Evolutionary conservation across 371 early-diverging fungal genomes (phyloP).

Genomic region (Mortierella sp.): DNA sequence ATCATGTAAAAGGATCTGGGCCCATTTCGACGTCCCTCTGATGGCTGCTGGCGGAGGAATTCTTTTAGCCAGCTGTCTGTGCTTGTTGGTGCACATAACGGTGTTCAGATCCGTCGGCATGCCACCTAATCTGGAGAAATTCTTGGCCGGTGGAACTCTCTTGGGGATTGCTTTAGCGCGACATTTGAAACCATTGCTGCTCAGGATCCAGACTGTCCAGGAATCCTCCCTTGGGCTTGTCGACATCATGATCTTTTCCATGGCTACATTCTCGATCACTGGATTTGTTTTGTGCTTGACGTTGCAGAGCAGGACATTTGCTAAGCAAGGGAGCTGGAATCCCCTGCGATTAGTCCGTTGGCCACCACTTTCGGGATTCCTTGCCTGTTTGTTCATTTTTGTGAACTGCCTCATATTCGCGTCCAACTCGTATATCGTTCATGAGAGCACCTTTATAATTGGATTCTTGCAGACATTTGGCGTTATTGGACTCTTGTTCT

Average conservation of each 20-base stretch:
- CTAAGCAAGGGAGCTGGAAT: slow-evolving; percentile 22
- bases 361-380: slow-evolving; percentile 36
- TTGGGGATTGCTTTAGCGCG: slow-evolving; percentile 40
- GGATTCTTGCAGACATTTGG: slow-evolving; percentile 76
- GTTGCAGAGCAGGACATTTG: slow-evolving; percentile 17
- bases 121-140: slow-evolving; percentile 39
- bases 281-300: slow-evolving; percentile 31
- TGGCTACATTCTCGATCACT: slow-evolving; percentile 34
- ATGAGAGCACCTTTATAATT: slow-evolving; percentile 83
- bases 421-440: slow-evolving; percentile 91
- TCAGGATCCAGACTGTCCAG: slow-evolving; percentile 26
- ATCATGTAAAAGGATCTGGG: slow-evolving; percentile 88
- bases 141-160: slow-evolving; percentile 47
- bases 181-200: slow-evolving; percentile 24
- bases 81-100: slow-evolving; percentile 38
- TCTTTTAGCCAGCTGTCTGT: slow-evolving; percentile 55
- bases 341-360: slow-evolving; percentile 16
- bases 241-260: slow-evolving; percentile 50
- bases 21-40: slow-evolving; percentile 85
- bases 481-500: slow-evolving; percentile 59
- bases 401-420: slow-evolving; percentile 76
- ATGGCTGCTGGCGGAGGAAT: slow-evolving; percentile 74
- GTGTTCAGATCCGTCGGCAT: slow-evolving; percentile 29
- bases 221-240: slow-evolving; percentile 50
- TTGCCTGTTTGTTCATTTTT: slow-evolving; percentile 60